A percentile compares a stretch with the other conserved stretches of the same genome.
These are phyloP conservation scores for Coemansia sp. DNA, from an alignment of 192 early-diverging fungal genomes.

Conservation along the genomic window DNA sequence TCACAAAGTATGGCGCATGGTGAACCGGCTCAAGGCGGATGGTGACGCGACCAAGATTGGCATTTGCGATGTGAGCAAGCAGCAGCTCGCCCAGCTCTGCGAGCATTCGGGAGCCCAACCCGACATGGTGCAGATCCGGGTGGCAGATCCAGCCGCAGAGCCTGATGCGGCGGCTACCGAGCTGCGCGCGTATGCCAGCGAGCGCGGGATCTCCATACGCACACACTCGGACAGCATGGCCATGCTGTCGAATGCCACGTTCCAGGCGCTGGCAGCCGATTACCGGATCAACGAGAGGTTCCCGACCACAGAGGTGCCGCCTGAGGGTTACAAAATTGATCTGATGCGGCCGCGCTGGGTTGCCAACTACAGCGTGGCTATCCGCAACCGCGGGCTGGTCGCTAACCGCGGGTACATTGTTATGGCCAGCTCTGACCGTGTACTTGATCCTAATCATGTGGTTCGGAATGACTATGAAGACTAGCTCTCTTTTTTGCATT, in stretches of 20 bases:
- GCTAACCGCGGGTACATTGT: slow-evolving; percentile 53
- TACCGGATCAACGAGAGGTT: slow-evolving; percentile 53
- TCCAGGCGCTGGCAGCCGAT: slow-evolving; percentile 43
- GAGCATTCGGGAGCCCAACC: slow-evolving; percentile 22
- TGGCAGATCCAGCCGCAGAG: slow-evolving; percentile 13
- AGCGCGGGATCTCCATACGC: slow-evolving; percentile 25
- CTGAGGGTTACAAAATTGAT: slow-evolving; percentile 47
- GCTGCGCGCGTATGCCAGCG: slow-evolving; percentile 23
- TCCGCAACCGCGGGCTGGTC: slow-evolving; percentile 37
- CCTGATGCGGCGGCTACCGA: background rate
- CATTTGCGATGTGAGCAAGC: slow-evolving; percentile 30
- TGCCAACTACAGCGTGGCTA: slow-evolving; percentile 44
- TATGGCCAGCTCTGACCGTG: slow-evolving; percentile 55
- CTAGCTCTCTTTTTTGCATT: background rate
- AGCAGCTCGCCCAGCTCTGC: slow-evolving; percentile 36
- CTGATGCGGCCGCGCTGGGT: slow-evolving; percentile 54
- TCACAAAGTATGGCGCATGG: slow-evolving; percentile 36
- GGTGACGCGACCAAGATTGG: slow-evolving; percentile 43
- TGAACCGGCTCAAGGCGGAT: slow-evolving; percentile 16
- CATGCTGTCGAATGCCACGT: slow-evolving; percentile 38
- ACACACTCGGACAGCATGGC: slow-evolving; percentile 38
- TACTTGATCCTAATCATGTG: slow-evolving; percentile 39
- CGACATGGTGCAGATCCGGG: slow-evolving; percentile 47
- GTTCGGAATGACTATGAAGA: slow-evolving; percentile 8
- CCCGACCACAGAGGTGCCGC: slow-evolving; percentile 51